These are phyloP conservation scores for Phytophthora sansomeana DNA, from an alignment of 352 stramenopile species.

Conservation along the genomic window DNA sequence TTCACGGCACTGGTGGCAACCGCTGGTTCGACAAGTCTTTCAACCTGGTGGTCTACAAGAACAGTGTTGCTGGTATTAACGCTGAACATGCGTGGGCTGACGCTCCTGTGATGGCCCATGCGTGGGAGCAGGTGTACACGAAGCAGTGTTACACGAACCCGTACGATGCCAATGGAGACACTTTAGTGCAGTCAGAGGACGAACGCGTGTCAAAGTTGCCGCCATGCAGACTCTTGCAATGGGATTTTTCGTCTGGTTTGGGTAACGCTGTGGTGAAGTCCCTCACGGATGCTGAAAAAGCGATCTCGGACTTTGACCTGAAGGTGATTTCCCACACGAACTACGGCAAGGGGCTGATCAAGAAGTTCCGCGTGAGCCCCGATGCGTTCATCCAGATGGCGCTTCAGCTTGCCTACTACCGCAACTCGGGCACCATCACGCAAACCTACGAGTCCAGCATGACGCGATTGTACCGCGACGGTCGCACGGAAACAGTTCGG, in stretches of 20 bases:
- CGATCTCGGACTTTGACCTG: conserved; percentile 91
- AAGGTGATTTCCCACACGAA: conserved; percentile 89
- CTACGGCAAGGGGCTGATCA: conserved; percentile 92
- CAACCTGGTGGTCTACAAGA: conserved; percentile 95
- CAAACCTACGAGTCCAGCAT: conserved; percentile 98
- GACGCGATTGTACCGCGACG: conserved; percentile 96
- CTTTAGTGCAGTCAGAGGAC: conserved; percentile 46
- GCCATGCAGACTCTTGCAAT: conserved; percentile 59
- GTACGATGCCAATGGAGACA: conserved; percentile 68
- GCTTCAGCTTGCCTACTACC: conserved; percentile 96
- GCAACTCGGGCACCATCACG: conserved; percentile 92
- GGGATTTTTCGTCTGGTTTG: conserved; percentile 68
- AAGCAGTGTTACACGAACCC: conserved; percentile 59
- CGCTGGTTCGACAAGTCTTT: conserved; percentile 99
- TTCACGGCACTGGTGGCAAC: conserved; percentile 92
- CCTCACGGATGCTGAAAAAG: conserved; percentile 56
- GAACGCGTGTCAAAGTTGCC: conserved; percentile 61
- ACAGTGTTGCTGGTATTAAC: conserved; percentile 94
- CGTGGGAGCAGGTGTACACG: conserved; percentile 82
- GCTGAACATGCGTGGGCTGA: conserved; percentile 96
- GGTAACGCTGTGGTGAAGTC: conserved; percentile 63
- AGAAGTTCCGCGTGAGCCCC: conserved; percentile 94
- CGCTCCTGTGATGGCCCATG: conserved; percentile 87
- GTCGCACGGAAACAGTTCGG: conserved; percentile 94
- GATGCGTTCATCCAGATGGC: conserved; percentile 97